Conservation (phyloP, 2,329 filamentous ascomycete genomes). For the Rhexocercosporidium sp. region DNA sequence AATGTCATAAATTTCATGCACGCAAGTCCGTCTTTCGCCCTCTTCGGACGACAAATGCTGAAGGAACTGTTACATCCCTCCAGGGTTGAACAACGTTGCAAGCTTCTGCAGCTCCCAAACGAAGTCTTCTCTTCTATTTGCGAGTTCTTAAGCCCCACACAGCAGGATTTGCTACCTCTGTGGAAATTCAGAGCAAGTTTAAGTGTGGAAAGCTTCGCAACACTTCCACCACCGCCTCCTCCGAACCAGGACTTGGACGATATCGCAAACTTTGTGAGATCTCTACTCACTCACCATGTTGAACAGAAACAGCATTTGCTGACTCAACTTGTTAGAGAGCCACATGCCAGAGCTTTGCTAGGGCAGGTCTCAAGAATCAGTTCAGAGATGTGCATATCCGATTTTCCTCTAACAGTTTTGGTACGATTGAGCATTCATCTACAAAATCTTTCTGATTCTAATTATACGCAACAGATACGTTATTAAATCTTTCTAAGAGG, state of each 20-base stretch:
- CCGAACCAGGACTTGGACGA: constrained; percentile 52
- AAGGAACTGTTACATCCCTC: background rate
- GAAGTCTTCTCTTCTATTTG: constrained; percentile 8
- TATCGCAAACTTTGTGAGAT: constrained; percentile 40
- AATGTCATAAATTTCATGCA: constrained; percentile 4
- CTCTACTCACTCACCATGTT: background rate
- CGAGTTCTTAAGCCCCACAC: constrained; percentile 47
- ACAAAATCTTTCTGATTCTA: background rate
- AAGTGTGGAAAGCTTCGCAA: constrained; percentile 22
- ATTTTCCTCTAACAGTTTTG: constrained; percentile 55
- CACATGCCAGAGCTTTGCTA: constrained; percentile 54
- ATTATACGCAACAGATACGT: constrained; percentile 28
- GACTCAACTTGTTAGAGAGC: constrained; percentile 46
- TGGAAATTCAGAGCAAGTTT: constrained; percentile 18
- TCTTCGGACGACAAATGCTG: background rate
- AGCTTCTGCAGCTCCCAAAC: constrained; percentile 1
- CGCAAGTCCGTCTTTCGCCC: background rate
- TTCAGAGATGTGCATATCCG: constrained; percentile 56
- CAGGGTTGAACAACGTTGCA: background rate
- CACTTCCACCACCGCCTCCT: background rate
- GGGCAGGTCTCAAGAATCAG: constrained; percentile 55
- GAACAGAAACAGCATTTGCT: constrained; percentile 43
- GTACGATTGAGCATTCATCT: constrained; percentile 28
- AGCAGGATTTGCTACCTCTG: background rate
- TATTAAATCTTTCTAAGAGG: constrained; percentile 53